phyloP scores from a whole-genome alignment of 306 rosid species.

The Cucurbita ficifolia region DNA sequence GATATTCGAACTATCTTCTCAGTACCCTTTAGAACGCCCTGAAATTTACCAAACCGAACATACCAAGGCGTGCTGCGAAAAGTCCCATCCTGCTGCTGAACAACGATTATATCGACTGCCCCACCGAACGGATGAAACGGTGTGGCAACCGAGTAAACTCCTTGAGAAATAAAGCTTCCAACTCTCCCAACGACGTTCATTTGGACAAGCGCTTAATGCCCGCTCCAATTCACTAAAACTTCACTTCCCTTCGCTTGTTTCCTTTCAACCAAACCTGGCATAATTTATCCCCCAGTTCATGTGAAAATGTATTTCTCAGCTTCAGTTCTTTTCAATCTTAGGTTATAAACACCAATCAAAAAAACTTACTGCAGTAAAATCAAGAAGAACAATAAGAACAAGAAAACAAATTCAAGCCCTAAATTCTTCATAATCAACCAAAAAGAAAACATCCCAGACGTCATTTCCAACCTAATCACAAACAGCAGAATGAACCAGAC shows the following conservation, averaged over 20 bases:
- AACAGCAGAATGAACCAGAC: background rate
- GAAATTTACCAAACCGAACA: conserved; percentile 90
- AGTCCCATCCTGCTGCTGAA: conserved; percentile 89
- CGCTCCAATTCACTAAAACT: conserved; percentile 16
- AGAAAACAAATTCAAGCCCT: conserved; percentile 9
- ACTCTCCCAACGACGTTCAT: conserved; percentile 90
- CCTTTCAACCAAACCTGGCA: conserved; percentile 11
- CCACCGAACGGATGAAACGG: conserved; percentile 99
- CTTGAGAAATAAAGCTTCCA: conserved; percentile 73
- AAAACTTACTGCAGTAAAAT: background rate
- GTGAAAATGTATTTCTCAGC: background rate
- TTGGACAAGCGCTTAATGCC: conserved; percentile 16
- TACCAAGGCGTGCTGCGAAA: conserved; percentile 92
- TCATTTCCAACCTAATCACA: background rate
- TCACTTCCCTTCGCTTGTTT: conserved; percentile 17
- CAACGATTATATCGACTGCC: conserved; percentile 91
- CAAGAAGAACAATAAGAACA: background rate
- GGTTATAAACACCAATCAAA: conserved; percentile 15
- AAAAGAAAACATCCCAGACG: background rate
- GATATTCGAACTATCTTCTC: conserved; percentile 62
- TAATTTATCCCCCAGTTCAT: conserved; percentile 15
- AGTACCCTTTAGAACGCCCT: conserved; percentile 84
- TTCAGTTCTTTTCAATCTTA: conserved; percentile 5
- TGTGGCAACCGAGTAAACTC: conserved; percentile 87
- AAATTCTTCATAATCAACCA: background rate